Evolutionary conservation across 495 filamentous ascomycete species (phyloP).

Genomic region (Penicillium parvum): DNA sequence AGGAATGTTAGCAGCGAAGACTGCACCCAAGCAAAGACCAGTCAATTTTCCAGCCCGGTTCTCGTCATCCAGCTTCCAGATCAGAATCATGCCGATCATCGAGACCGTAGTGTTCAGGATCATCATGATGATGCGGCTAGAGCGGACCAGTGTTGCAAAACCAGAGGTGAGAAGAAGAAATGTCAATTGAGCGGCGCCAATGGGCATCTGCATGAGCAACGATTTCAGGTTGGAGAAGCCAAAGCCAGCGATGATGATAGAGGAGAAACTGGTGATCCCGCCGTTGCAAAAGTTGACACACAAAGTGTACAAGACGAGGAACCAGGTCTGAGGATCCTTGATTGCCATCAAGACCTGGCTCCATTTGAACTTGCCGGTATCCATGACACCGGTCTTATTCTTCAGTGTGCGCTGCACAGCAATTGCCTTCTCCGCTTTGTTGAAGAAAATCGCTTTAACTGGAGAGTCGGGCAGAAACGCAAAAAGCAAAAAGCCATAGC

Average conservation of each 20-base stretch:
- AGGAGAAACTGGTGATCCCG: conserved; percentile 41
- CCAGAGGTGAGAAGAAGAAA: conserved; percentile 32
- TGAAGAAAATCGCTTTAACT: conserved; percentile 38
- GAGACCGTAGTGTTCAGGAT: conserved; percentile 23
- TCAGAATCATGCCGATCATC: conserved; percentile 55
- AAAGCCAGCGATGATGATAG: conserved; percentile 38
- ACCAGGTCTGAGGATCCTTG: conserved; percentile 49
- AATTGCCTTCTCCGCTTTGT: conserved; percentile 44
- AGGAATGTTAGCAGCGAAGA: conserved; percentile 52
- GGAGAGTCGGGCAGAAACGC: conserved; percentile 49
- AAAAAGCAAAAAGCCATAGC: conserved; percentile 36
- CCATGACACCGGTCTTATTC: conserved; percentile 57
- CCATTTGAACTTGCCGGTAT: conserved; percentile 54
- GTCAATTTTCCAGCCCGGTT: conserved; percentile 49
- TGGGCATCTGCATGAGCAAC: conserved; percentile 35
- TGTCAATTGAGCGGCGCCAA: conserved; percentile 34
- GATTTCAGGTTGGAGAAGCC: conserved; percentile 36
- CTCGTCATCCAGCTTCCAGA: conserved; percentile 49
- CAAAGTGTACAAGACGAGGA: conserved; percentile 34
- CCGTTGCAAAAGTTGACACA: conserved; percentile 44
- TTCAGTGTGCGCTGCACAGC: conserved; percentile 52
- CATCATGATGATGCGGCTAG: conserved; percentile 32
- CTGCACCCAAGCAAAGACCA: conserved; percentile 51
- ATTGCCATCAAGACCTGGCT: conserved; percentile 51
- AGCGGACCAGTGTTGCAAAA: conserved; percentile 26